phyloP scores from a whole-genome alignment of 306 rosid species.

The Macrotyloma uniflorum region DNA sequence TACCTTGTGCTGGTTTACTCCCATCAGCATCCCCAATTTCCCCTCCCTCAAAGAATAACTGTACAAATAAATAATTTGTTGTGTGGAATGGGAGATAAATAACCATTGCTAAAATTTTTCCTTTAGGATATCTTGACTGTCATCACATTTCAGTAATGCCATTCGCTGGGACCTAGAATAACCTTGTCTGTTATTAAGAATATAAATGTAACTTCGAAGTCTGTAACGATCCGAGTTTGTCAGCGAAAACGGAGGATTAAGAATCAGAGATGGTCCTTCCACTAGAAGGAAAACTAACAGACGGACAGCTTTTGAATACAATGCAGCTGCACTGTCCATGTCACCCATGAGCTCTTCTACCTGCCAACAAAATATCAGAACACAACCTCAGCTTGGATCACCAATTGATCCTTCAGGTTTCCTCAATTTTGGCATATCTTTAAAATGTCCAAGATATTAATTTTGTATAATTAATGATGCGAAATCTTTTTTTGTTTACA shows the following conservation, averaged over 20 bases:
- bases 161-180: conserved; percentile 78
- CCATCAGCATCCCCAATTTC: conserved; percentile 54
- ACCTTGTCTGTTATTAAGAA: conserved; percentile 80
- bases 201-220: conserved; percentile 77
- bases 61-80: conserved; percentile 72
- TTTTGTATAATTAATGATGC: conserved; percentile 1
- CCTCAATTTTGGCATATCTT: conserved; percentile 17
- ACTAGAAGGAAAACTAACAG: conserved; percentile 76
- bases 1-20: conserved; percentile 36
- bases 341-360: conserved; percentile 95
- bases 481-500: background rate
- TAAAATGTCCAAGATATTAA: background rate
- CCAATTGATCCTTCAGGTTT: background rate
- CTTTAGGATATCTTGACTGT: conserved; percentile 57
- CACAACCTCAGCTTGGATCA: conserved; percentile 30
- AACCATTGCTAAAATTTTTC: conserved; percentile 43
- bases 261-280: conserved; percentile 94
- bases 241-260: conserved; percentile 88
- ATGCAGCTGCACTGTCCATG: conserved; percentile 72
- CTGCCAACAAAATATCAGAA: conserved; percentile 50
- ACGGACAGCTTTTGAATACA: conserved; percentile 76
- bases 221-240: conserved; percentile 87
- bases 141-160: conserved; percentile 65
- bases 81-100: conserved; percentile 35
- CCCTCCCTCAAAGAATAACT: conserved; percentile 78